phyloP scores from a whole-genome alignment of 2,329 filamentous ascomycete species.

The Juglanconis oblonga region DNA sequence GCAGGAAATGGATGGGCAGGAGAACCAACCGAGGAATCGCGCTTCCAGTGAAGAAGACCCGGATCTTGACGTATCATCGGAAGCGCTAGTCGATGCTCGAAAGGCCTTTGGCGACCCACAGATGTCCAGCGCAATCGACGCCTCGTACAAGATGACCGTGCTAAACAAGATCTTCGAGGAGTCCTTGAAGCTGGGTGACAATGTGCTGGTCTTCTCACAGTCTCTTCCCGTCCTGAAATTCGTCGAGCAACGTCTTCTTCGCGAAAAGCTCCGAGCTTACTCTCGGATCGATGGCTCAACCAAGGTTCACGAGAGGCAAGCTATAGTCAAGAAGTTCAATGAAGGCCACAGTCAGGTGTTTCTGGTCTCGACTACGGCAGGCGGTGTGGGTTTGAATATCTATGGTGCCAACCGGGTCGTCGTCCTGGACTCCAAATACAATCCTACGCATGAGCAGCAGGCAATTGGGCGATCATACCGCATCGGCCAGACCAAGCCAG shows the following conservation, averaged over 20 bases:
- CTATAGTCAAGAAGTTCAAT: constrained; percentile 68
- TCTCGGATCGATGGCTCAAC: constrained; percentile 68
- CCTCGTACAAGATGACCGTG: constrained; percentile 68
- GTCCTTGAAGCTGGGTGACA: constrained; percentile 62
- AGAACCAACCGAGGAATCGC: neutral
- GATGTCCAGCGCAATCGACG: constrained; percentile 38
- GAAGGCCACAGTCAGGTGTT: constrained; percentile 55
- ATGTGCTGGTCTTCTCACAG: constrained; percentile 78
- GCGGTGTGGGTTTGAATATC: constrained; percentile 81
- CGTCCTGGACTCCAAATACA: constrained; percentile 80
- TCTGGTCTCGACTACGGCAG: constrained; percentile 80
- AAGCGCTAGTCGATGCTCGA: constrained; percentile 30
- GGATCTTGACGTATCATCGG: neutral
- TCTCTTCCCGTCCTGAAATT: constrained; percentile 68
- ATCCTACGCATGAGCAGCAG: constrained; percentile 79
- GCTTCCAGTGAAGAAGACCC: neutral
- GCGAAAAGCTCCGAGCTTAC: constrained; percentile 41
- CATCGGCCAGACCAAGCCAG: constrained; percentile 75
- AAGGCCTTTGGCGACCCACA: constrained; percentile 36
- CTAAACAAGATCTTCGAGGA: constrained; percentile 68
- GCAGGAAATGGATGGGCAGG: constrained; percentile 18
- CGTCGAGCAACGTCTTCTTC: constrained; percentile 59
- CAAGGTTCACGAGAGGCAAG: constrained; percentile 54
- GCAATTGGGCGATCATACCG: constrained; percentile 84
- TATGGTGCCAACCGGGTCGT: constrained; percentile 80